Conservation (phyloP, 2,329 filamentous ascomycete species). For the Ophiostoma fasciatum region DNA sequence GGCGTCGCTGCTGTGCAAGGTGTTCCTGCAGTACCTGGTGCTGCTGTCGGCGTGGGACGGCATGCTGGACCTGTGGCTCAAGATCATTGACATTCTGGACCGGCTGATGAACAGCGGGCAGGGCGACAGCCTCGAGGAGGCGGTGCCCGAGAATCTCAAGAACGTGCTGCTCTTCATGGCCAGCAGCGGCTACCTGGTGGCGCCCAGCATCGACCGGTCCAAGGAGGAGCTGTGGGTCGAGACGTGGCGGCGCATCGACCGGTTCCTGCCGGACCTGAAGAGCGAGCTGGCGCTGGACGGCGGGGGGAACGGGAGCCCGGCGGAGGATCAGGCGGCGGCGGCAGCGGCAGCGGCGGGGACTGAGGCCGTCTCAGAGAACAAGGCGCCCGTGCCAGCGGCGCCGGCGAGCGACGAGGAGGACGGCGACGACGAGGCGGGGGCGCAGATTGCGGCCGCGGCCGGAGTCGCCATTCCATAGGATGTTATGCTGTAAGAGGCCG, state of each 20-base stretch:
- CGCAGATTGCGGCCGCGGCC: too few relatives aligned
- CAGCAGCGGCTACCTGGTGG: constrained; percentile 68
- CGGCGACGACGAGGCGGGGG: neutral
- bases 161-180: constrained; percentile 94
- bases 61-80: constrained; percentile 82
- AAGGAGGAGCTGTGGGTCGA: constrained; percentile 45
- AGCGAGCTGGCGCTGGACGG: constrained; percentile 40
- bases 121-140: constrained; percentile 82
- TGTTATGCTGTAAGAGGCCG: too few relatives aligned
- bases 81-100: constrained; percentile 89
- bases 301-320: too few relatives aligned
- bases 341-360: neutral
- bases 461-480: too few relatives aligned
- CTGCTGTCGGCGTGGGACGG: constrained; percentile 73
- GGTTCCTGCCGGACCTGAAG: constrained; percentile 46
- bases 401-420: neutral
- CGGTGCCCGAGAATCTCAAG: constrained; percentile 87
- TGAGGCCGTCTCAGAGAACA: neutral
- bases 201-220: constrained; percentile 42
- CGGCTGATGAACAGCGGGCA: constrained; percentile 92
- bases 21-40: constrained; percentile 87
- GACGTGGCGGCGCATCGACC: constrained; percentile 50
- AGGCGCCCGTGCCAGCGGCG: neutral
- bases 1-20: constrained; percentile 82
- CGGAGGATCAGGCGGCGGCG: too few relatives aligned